Base-by-base conservation (phyloP, 192 early-diverging fungal genomes). In the Dimargaris xerosporica region DNA sequence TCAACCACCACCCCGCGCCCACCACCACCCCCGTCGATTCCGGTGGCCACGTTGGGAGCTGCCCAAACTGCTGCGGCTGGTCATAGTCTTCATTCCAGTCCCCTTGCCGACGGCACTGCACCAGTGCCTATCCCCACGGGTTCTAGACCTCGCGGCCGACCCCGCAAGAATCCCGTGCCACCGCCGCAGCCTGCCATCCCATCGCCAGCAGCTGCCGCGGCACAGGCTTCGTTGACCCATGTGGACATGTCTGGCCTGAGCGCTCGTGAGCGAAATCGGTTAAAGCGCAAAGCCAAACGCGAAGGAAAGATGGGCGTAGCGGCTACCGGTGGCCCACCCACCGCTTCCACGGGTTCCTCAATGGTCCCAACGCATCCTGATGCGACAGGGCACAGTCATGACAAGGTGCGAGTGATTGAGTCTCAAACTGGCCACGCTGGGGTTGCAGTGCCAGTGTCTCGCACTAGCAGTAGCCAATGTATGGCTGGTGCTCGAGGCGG, bases 261-360 rank as follows among this genome's bases (percentile, higher is more conserved):
- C 56, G 89, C 90, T 4, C 82, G 96, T 26, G 91, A 97, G 70
- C 76, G 85, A 48, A 91, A 91, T 66, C 80, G 75, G 65, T 69
- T 91, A 28, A 99, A 99, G 71, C 81, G 96, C 60, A 94, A 90
- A 65, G 78, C 83, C 55, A 91, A 87, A 63, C 71, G 80, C 46
- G 88, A 85, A 19, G 80, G 83, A 23, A 90, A 89, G 66, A 90
- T 86, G 85, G 85, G 82, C 63, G 72, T 62, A 39, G 7, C 34
- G 34, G 34, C 34, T 39, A 39, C 34, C 7, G 34, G 34, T 7
- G 34, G 34, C 2, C 7, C 34, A 39, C 7, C 34, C 34, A 7
- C 34, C 34, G 7, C 34, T 7, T 39, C 34, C 34, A 39, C 34
- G 7, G 7, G 34, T 39, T 39, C 34, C 2, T 2, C 34, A 2